Conservation (phyloP, 139 green algal genomes). For the Volvox africanus region DNA sequence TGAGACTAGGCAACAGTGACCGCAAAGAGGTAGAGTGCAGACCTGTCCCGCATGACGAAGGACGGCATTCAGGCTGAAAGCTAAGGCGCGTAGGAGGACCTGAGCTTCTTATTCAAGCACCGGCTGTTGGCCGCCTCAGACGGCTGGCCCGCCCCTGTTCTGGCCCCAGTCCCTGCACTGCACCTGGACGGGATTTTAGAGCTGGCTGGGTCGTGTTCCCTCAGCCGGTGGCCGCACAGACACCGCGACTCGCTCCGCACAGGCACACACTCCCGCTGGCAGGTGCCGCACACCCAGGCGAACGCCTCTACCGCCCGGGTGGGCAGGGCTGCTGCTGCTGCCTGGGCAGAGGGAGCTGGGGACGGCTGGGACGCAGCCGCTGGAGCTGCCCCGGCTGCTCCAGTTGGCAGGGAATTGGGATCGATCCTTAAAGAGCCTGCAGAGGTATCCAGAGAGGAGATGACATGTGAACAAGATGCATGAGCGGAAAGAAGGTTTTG, state of each 20-base stretch:
- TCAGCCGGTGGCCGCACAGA: constrained; percentile 78
- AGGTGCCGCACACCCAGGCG: constrained; percentile 60
- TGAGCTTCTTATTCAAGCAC: not conserved
- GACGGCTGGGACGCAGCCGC: not conserved
- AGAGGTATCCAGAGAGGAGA: too few species aligned
- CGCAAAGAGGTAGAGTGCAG: too few species aligned
- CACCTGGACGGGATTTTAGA: not conserved
- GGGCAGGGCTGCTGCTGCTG: not conserved
- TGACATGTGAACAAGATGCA: too few species aligned
- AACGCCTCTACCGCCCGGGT: constrained; percentile 40
- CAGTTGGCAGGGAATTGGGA: not conserved
- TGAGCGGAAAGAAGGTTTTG: too few species aligned
- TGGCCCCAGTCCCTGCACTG: not conserved
- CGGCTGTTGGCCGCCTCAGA: not conserved
- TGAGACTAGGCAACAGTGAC: too few species aligned
- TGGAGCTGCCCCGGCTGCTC: not conserved
- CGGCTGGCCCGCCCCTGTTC: not conserved
- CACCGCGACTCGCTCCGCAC: constrained; percentile 73
- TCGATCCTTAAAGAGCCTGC: too few species aligned
- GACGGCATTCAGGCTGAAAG: not conserved
- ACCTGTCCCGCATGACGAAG: not conserved
- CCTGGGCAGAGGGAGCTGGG: not conserved
- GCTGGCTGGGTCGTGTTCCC: constrained; percentile 62
- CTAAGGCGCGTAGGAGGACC: not conserved
- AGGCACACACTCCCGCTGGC: constrained; percentile 74